Conservation (phyloP, 1,284 basidiomycete genomes). For the Puccinia brachypodii region DNA sequence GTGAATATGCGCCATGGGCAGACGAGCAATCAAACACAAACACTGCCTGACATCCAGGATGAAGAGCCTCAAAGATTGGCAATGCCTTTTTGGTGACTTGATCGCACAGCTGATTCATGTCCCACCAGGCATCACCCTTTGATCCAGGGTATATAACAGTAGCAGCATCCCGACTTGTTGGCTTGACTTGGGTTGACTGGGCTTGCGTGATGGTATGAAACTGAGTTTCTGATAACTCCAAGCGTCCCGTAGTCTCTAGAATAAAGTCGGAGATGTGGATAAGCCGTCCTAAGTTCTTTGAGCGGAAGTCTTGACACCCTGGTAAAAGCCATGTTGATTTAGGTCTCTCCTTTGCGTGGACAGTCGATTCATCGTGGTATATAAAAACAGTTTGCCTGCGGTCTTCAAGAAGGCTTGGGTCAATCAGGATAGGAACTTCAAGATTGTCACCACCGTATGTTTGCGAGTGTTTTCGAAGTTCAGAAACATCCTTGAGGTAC, state of each 20-base stretch:
- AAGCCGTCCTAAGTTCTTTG: background rate
- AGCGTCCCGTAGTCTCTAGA: background rate
- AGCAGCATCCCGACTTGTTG: background rate
- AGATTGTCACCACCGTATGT: background rate
- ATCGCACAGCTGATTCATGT: conserved; percentile 2
- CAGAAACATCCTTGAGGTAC: background rate
- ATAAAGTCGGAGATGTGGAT: conserved; percentile 23
- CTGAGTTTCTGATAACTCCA: background rate
- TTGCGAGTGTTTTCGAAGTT: background rate
- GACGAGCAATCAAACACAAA: too few relatives aligned
- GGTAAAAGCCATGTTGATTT: conserved; percentile 5
- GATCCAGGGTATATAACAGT: conserved; percentile 15
- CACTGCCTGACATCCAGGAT: conserved; percentile 13
- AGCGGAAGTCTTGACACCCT: background rate
- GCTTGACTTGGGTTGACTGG: too few relatives aligned
- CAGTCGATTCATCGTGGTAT: too few relatives aligned
- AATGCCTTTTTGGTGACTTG: background rate
- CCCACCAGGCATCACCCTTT: background rate
- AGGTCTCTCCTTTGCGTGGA: background rate
- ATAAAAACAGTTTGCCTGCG: background rate
- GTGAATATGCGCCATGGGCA: background rate
- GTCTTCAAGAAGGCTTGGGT: background rate
- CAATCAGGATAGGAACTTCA: background rate
- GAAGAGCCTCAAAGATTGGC: conserved; percentile 5
- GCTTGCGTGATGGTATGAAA: background rate